These are phyloP conservation scores for Phytophthora europaea DNA, from an alignment of 352 stramenopile species.

Conservation along the genomic window DNA sequence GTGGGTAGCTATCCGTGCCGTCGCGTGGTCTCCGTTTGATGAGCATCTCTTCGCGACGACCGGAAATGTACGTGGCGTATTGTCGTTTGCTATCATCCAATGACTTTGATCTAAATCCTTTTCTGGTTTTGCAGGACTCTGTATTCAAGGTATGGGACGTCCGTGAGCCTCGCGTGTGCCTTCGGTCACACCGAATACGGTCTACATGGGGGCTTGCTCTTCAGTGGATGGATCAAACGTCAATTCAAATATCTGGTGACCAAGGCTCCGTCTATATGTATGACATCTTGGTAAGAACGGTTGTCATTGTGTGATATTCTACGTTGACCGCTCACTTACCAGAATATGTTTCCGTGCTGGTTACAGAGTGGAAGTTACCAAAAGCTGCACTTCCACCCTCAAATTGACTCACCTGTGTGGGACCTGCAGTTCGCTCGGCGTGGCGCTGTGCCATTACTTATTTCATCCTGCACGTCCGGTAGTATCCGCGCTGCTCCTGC, in stretches of 20 bases:
- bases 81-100: not conserved
- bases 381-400: constrained; percentile 85
- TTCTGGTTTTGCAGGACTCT: constrained; percentile 60
- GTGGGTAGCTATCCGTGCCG: constrained; percentile 83
- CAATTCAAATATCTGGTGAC: constrained; percentile 81
- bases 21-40: constrained; percentile 87
- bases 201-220: constrained; percentile 84
- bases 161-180: constrained; percentile 77
- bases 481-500: constrained; percentile 70
- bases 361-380: constrained; percentile 79
- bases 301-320: not conserved
- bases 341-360: not conserved
- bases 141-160: constrained; percentile 89
- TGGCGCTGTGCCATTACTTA: constrained; percentile 53
- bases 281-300: constrained; percentile 70
- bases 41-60: constrained; percentile 87
- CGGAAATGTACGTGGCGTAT: constrained; percentile 72
- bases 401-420: constrained; percentile 89
- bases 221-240: constrained; percentile 83
- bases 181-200: constrained; percentile 84
- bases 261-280: constrained; percentile 86
- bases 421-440: constrained; percentile 74
- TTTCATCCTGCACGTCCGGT: constrained; percentile 78
- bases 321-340: not conserved
- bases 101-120: not conserved